Evolutionary conservation across 2,329 filamentous ascomycete species (phyloP), one percentile per base, ranked within the genome.

Genomic region (Pseudogymnoascus sp.): DNA sequence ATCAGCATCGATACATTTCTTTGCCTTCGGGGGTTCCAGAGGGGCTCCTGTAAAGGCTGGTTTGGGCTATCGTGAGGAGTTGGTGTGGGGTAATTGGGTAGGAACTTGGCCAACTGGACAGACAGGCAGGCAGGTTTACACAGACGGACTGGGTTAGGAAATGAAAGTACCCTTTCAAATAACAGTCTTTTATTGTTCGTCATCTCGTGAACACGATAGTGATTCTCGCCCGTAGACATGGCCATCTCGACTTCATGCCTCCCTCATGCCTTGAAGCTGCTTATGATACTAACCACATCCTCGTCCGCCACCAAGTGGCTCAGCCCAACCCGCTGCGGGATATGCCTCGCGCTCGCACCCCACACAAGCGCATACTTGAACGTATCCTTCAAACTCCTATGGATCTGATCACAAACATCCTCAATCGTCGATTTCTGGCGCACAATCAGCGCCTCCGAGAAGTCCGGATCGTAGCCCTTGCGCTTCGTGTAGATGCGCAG

Each of bases 301-400:
- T 87, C 85, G 65, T 88, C 85, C 1, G 81, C 76, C 47, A 99
- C 92, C 11, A 84, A 70, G 79, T 99, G 94, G 6, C 84, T 80
- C 70, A 99, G 75, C 1, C 94, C 95, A 37, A 97, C 93, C 65
- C 94, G 81, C 79, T 99, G 94, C 36, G 95, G 94, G 36, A 97
- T 81, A 79, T 99, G 95, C 70, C 91, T 86, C 36, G 94, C 94
- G 75, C 93, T 97, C 16, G 92, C 92, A 4, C 94, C 94, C 95
- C 95, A 99, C 0, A 99, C 94, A 67, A 97, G 77, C 2, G 94
- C 95, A 77, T 97, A 97, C 80, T 97, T 99, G 82, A 97, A 99
- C 4, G 92, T 96, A 65, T 99, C 95, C 83, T 97, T 99, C 67
- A 99, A 78, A 25, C 86, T 94, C 64, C 94, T 82, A 77, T 99